Percentiles rank a stretch among this genome's conserved stretches.
Conservation (phyloP, 2,329 filamentous ascomycete species). For the Aspergillus chevalieri region DNA sequence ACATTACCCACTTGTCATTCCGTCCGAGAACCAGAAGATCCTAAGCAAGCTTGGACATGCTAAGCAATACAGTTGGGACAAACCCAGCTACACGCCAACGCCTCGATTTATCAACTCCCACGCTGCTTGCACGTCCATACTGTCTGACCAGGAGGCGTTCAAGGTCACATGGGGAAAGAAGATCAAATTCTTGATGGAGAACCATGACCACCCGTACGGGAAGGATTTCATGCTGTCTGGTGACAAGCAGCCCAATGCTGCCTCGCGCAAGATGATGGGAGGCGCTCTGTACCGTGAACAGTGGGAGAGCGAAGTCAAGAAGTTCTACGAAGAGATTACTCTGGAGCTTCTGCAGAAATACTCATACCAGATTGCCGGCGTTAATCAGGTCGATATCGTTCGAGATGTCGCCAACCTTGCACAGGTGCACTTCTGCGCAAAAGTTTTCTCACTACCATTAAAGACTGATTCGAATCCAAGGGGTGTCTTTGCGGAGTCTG, state of each 20-base stretch:
- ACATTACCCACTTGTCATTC: conserved; percentile 46
- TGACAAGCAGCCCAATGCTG: conserved; percentile 36
- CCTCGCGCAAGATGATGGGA: conserved; percentile 40
- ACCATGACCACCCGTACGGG: conserved; percentile 31
- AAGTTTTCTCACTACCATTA: conserved; percentile 51
- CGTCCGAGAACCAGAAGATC: conserved; percentile 42
- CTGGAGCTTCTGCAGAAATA: conserved; percentile 39
- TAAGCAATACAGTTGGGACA: conserved; percentile 37
- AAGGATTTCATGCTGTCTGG: conserved; percentile 46
- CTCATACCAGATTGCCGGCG: conserved; percentile 41
- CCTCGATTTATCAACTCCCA: conserved; percentile 42
- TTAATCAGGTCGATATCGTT: conserved; percentile 44
- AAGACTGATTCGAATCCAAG: conserved; percentile 48
- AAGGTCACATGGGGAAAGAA: conserved; percentile 43
- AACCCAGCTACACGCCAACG: conserved; percentile 23
- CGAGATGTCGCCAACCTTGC: conserved; percentile 48
- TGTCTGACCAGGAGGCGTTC: conserved; percentile 40
- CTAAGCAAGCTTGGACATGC: conserved; percentile 35
- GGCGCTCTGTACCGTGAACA: conserved; percentile 41
- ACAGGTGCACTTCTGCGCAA: conserved; percentile 50
- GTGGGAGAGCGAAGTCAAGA: conserved; percentile 41
- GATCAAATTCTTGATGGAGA: conserved; percentile 40
- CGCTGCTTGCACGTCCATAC: conserved; percentile 38
- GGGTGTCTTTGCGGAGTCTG: conserved; percentile 49
- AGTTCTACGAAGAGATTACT: conserved; percentile 46